Base-by-base conservation (phyloP, 768 basidiomycete genomes). In the Daedaleopsis sinensis region DNA sequence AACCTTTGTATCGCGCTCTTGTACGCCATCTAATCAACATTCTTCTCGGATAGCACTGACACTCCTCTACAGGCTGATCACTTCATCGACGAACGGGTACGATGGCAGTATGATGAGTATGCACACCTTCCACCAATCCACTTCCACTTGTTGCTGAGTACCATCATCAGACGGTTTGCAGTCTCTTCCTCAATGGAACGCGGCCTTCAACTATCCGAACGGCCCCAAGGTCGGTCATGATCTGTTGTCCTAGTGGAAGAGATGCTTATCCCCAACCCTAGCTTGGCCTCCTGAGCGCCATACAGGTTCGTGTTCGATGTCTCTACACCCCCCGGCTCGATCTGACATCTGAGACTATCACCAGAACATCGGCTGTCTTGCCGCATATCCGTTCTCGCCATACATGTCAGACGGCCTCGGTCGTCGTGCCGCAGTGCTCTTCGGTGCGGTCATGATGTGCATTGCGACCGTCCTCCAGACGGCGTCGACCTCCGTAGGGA, bases 31-130 rank as follows among this genome's bases (percentile, higher is more conserved):
- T 21, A 27, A 15, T 18, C 27, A 12, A 51, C 38, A 18, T 42
- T 13, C 19, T 21, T 38, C n/a, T 21, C 18, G 11, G 11, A 42
- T 42, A 3, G 39, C 39, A 13, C 37, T 43, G 21, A 58, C 18
- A 36, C 35, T 8, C 2, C 13, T 6, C 21, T 38, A 10, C 53
- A 77, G 74, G 59, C 58, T 77, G 32, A 76, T 76, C 54, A 77
- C 76, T 1, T 76, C 76, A 10, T 67, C 72, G 5, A 73, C 72
- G 21, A 74, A 76, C 55, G 78, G 77, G 27, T 79, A 74, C 47
- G 77, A 77, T 47, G 74, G 73, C 24, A 77, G 74, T 57, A 76
- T 78, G 74, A 78, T 77, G 76, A 79, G 74, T 75, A 59, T n/a
- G 70, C 27, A 32, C 27, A 7, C 27, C 27, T 7, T 32, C 27